Percentiles rank a stretch among this genome's conserved stretches.
phyloP scores from a whole-genome alignment of 371 early-diverging fungal species.

The Smittium culicis region DNA sequence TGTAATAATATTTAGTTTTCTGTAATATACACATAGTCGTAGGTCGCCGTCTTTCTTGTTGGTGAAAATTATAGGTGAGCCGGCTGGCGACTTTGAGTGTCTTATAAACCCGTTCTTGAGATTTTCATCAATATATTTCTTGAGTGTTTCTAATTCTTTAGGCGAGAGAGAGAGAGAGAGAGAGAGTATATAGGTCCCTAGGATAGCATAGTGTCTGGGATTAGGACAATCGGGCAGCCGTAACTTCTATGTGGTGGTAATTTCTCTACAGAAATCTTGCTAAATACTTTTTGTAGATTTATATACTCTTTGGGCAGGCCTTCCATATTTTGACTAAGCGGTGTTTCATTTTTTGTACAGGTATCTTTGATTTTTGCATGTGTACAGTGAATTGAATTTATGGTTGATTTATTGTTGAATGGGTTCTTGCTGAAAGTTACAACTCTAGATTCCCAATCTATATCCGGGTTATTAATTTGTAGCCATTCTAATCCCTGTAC shows the following conservation, averaged over 20 bases:
- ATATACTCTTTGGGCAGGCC: not conserved
- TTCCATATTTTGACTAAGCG: not conserved
- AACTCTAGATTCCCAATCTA: not conserved
- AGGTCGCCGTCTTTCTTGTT: constrained; percentile 31
- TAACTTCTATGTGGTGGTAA: not conserved
- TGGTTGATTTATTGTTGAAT: not conserved
- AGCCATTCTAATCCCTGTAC: not conserved
- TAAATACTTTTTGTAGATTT: not conserved
- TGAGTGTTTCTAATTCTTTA: not conserved
- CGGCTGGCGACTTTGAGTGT: constrained; percentile 13
- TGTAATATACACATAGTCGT: constrained; percentile 32
- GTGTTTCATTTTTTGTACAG: not conserved
- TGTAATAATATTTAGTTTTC: constrained; percentile 34
- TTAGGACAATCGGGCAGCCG: not conserved
- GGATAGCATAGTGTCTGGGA: not conserved
- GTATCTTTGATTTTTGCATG: not conserved
- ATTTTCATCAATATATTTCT: constrained; percentile 7
- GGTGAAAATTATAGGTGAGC: constrained; percentile 33
- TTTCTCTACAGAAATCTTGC: not conserved
- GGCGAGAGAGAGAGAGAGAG: no score
- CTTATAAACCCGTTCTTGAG: constrained; percentile 13
- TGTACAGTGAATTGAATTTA: not conserved
- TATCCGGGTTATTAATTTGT: not conserved
- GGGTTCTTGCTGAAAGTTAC: not conserved
- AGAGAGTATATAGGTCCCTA: constrained; percentile 7